A percentile compares a stretch with the other conserved stretches of the same genome.
These are phyloP conservation scores for Dendrobium nobile DNA, from an alignment of 106 monocot species.

Conservation along the genomic window DNA sequence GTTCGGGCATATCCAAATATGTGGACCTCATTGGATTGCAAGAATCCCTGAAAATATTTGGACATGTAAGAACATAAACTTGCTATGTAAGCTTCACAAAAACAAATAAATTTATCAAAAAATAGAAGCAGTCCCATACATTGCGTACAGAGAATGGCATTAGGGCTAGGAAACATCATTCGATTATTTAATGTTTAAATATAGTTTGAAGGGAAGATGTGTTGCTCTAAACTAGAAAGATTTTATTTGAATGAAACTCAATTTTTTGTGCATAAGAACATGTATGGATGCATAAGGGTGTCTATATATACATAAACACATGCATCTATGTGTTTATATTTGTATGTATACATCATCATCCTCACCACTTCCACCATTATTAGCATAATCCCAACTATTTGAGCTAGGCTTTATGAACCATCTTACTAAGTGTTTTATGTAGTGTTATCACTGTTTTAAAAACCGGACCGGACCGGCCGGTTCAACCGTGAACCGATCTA, in stretches of 20 bases:
- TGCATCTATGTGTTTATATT: not conserved
- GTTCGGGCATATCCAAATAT: conserved; percentile 98
- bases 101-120: not conserved
- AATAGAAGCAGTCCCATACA: not conserved
- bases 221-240: not conserved
- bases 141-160: not conserved
- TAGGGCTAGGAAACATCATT: not conserved
- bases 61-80: not conserved
- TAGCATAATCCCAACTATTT: not conserved
- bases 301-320: not conserved
- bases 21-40: conserved; percentile 71
- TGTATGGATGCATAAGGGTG: not conserved
- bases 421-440: not conserved
- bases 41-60: conserved; percentile 54
- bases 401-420: not conserved
- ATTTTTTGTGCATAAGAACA: not conserved
- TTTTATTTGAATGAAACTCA: not conserved
- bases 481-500: too few relatives aligned
- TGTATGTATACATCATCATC: not conserved
- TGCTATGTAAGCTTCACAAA: not conserved
- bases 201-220: not conserved
- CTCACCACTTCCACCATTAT: too few relatives aligned
- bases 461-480: too few relatives aligned
- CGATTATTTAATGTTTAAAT: not conserved
- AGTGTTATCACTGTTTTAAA: too few relatives aligned